Base-by-base conservation (phyloP, 768 basidiomycete species). In the Lanmaoa rubissima region DNA sequence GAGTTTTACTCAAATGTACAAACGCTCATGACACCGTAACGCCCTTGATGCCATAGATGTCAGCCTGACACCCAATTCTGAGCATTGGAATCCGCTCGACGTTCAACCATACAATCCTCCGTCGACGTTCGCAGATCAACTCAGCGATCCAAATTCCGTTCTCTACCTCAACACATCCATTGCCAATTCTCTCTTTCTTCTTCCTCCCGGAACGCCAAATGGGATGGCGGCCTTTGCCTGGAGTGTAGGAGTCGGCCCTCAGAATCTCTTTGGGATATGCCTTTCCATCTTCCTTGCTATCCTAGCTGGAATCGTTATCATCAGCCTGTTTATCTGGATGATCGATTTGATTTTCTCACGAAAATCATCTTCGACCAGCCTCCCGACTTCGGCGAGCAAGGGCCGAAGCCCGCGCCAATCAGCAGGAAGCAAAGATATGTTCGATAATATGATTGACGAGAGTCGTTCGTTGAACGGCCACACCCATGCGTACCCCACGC, bases 191-290 rank as follows among this genome's bases (percentile, higher is more conserved):
- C 76, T 96, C 44, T 91, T 89, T 75, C 82, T 80, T 55, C 82
- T 91, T 54, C 87, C 88, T 10, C 63, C 74, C 13, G 77, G 85
- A 62, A 79, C 86, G 0, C 64, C 76, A 10, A 60, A 63, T 9
- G 96, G 96, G 3, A 85, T 99, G 44, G 76, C 83, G 16, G 87
- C 90, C 2, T 95, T 95, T 68, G 91, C 94, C 1, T 87, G 86
- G 66, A 81, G 90, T 13, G 75, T 96, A 41, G 97, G 96, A 32
- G 68, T 98, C 5, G 83, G 85, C 13, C 89, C 90, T 1, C 79
- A 85, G 65, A 90, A 97, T 66, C 78, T 94, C 46, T 92, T 97
- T 65, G 82, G 82, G 21, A 85, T 88, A 50, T 94, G 90, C 70
- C 74, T 94, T n/a, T 75, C 84, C 39, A 74, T 98, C 51, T 96